Evolutionary conservation across 1,284 basidiomycete genomes (phyloP), one percentile per base, ranked within the genome.

Genomic region (Fomitopsis pinicola): DNA sequence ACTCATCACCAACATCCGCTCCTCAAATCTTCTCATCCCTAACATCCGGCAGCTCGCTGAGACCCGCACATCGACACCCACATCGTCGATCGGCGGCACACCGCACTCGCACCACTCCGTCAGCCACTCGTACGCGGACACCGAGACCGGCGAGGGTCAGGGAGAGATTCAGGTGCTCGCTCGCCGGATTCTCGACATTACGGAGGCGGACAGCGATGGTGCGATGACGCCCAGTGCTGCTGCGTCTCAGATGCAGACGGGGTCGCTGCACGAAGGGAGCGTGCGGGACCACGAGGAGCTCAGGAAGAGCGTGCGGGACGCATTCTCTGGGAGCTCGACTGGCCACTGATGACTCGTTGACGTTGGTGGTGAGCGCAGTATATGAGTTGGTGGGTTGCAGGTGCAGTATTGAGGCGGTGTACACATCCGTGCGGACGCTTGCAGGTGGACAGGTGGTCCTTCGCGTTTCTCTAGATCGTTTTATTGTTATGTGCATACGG

Each of bases 161-260:
- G 87, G 89, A 56, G 94, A 97, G 78, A 97, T 98, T 66, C 89
- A 93, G 65, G 78, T 89, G 50, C 83, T 97, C 56, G 89, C 91
- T 17, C 81, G 89, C 59, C 85, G 93, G 67, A 97, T 97, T 62
- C 75, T 96, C 61, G 93, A 95, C 67, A 85, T 95, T 67, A 87
- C 92, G 10, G 93, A 95, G 48, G 84, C 82, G 26, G 90, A 91
- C 48, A 77, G 76, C 33, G 89, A 89, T 40, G 80, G 80, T 5
- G 74, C 82, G 42, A 75, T 83, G 59, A 80, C 86, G 4, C 82
- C 85, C 33, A 89, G 88, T 67, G 79, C 82, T 26, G 75, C 83
- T 12, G 82, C 79, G 9, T 88, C 87, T 36, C 87, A 89, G 63
- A 78, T 85, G 64, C 82, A 85, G 64, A 85, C 84, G 42, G 83